Percentiles rank a stretch among this genome's conserved stretches.
Evolutionary conservation across 176 grass and related monocot species (phyloP).

Genomic region (Thinopyrum elongatum): DNA sequence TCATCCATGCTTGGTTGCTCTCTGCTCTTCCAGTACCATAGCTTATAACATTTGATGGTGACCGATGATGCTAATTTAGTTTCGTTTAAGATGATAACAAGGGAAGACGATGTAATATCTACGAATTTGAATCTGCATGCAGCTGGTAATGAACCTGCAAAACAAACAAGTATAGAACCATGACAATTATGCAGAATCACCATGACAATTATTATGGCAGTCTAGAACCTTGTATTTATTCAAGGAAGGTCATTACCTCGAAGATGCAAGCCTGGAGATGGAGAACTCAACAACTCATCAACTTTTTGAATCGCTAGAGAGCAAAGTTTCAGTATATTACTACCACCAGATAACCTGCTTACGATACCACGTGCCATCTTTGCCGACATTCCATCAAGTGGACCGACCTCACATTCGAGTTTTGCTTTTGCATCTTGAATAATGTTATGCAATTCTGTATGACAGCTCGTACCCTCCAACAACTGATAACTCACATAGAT

Average conservation of each 20-base stretch:
- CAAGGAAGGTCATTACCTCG: conserved; percentile 57
- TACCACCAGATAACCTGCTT: conserved; percentile 76
- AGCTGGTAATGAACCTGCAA: conserved; percentile 91
- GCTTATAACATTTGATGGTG: conserved; percentile 75
- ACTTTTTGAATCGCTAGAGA: conserved; percentile 74
- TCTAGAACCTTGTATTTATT: neutral
- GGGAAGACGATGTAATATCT: conserved; percentile 72
- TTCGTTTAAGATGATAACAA: conserved; percentile 80
- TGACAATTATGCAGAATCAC: conserved; percentile 17
- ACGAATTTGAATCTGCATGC: conserved; percentile 85
- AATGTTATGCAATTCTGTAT: conserved; percentile 86
- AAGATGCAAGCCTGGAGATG: conserved; percentile 45
- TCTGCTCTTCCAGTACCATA: conserved; percentile 90
- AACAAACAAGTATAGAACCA: neutral
- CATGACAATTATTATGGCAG: conserved; percentile 7
- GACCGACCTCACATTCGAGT: conserved; percentile 89
- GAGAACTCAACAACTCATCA: conserved; percentile 67
- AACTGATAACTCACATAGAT: conserved; percentile 83
- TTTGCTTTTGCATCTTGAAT: conserved; percentile 82
- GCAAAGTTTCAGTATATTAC: conserved; percentile 86
- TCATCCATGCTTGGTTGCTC: conserved; percentile 54
- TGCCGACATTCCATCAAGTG: conserved; percentile 89
- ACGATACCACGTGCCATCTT: conserved; percentile 95
- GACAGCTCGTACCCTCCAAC: conserved; percentile 60
- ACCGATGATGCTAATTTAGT: conserved; percentile 40